Evolutionary conservation across 768 basidiomycete genomes (phyloP), one percentile per base, ranked within the genome.

Genomic region (Suillus tomentosus): DNA sequence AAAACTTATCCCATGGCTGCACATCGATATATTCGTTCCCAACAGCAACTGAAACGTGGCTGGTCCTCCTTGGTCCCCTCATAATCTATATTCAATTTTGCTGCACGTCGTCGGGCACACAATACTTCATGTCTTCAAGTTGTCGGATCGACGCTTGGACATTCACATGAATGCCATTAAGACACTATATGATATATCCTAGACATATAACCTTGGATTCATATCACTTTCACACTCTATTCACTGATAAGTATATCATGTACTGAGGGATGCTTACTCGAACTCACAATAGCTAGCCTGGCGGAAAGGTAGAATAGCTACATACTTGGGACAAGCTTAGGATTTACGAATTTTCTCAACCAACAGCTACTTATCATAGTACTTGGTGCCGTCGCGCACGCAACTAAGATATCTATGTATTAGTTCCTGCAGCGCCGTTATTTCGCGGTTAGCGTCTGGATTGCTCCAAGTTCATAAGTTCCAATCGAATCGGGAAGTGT

Each of bases 11-110:
- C 54, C 10, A 2, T 1, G 14, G 4, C 9, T 39, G 34, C 8
- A 53, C 19, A 37, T 27, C 50, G n/a, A 48, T 27, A 24, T 71
- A 43, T 76, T 62, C 9, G 22, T 43, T 39, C 27, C 31, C 48
- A 45, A 60, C 67, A 91, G 90, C 89, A 91, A 91, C 74, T 92
- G 40, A 92, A 90, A 76, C 81, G 80, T 65, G 78, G 80, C 14
- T 91, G 89, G 89, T 68, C 71, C 47, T 51, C 65, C 53, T 50
- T 68, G 11, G 19, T 47, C 40, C 27, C 42, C 10, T 13, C 61
- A 19, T 62, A 43, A 62, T 24, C 22, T 31, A 17, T 10, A 58
- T 42, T 4, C 57, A 58, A 40, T 42, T 19, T 4, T 5, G 6
- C 31, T 19, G 19, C 55, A 36, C n/a, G 15, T 61, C 17, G 17